These are phyloP conservation scores for Haplographium delicatum DNA, from an alignment of 495 filamentous ascomycete species.

Conservation along the genomic window DNA sequence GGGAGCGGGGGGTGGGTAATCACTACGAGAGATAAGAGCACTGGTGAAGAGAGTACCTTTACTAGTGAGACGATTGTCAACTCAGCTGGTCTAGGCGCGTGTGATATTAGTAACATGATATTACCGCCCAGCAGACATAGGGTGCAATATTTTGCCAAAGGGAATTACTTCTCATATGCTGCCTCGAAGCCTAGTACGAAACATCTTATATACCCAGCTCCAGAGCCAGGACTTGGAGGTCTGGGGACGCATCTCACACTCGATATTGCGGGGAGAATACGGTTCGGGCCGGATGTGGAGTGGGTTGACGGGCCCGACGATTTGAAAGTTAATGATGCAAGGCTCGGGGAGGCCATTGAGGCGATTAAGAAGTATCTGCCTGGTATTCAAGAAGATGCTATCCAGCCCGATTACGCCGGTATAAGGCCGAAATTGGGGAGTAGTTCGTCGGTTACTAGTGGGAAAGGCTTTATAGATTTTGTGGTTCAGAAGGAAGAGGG, in stretches of 20 bases:
- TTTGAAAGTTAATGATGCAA: slow-evolving; percentile 42
- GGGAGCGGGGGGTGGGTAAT: slow-evolving; percentile 46
- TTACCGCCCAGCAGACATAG: slow-evolving; percentile 51
- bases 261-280: slow-evolving; percentile 77
- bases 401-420: slow-evolving; percentile 84
- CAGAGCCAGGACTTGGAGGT: slow-evolving; percentile 71
- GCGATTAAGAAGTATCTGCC: slow-evolving; percentile 81
- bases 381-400: slow-evolving; percentile 53
- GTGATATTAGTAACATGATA: slow-evolving; percentile 75
- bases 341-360: slow-evolving; percentile 59
- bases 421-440: slow-evolving; percentile 81
- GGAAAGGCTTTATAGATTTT: slow-evolving; percentile 76
- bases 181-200: slow-evolving; percentile 57
- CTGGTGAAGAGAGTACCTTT: slow-evolving; percentile 49
- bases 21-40: slow-evolving; percentile 35
- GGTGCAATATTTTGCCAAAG: slow-evolving; percentile 80
- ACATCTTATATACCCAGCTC: slow-evolving; percentile 83
- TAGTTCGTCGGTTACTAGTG: slow-evolving; percentile 50
- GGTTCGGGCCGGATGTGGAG: slow-evolving; percentile 94
- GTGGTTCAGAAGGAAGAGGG: slow-evolving; percentile 76
- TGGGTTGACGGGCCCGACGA: slow-evolving; percentile 65
- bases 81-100: slow-evolving; percentile 75
- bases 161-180: slow-evolving; percentile 87
- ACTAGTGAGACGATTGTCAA: slow-evolving; percentile 77
- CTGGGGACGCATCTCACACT: slow-evolving; percentile 92